Conservation (phyloP, 163 green algal genomes). For the Scenedesmus sp. region DNA sequence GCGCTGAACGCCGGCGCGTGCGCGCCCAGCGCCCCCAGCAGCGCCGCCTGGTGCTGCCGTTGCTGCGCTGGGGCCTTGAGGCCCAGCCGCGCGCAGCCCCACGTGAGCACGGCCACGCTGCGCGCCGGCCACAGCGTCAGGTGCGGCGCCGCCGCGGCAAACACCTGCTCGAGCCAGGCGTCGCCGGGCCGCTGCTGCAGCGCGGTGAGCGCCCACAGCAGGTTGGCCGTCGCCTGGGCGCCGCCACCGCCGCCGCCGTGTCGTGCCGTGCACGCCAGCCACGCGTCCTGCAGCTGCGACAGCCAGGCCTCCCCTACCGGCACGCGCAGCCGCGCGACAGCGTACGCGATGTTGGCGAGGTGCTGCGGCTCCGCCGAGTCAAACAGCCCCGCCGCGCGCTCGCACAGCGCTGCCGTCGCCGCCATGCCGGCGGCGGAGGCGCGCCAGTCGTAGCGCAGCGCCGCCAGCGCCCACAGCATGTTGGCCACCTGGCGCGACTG, state of each 20-base stretch:
- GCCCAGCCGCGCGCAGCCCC: slow-evolving; percentile 28
- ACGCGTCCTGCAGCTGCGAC: not conserved
- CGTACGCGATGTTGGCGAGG: slow-evolving; percentile 31
- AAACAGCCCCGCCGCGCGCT: slow-evolving; percentile 31
- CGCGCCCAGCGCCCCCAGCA: not conserved
- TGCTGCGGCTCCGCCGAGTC: slow-evolving; percentile 10
- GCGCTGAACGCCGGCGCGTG: slow-evolving; percentile 1
- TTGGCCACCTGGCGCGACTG: slow-evolving; percentile 30
- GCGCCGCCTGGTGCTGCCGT: slow-evolving; percentile 2
- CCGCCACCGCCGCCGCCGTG: not conserved
- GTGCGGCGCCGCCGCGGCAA: not conserved
- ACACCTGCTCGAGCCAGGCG: slow-evolving; percentile 23
- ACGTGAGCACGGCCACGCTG: slow-evolving; percentile 27
- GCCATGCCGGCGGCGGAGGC: not conserved
- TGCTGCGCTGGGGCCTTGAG: not conserved
- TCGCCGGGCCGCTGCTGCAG: slow-evolving; percentile 1
- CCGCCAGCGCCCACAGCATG: slow-evolving; percentile 36
- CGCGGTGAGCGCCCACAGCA: slow-evolving; percentile 23
- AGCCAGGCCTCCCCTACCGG: slow-evolving; percentile 10
- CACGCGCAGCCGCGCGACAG: slow-evolving; percentile 30
- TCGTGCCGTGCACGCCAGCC: slow-evolving; percentile 6
- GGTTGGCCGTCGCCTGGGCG: slow-evolving; percentile 31
- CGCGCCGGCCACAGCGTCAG: slow-evolving; percentile 11
- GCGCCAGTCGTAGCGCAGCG: slow-evolving; percentile 4
- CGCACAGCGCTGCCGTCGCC: not conserved